Evolutionary conservation across 2,329 filamentous ascomycete species (phyloP).

Genomic region (Zalaria sp.): DNA sequence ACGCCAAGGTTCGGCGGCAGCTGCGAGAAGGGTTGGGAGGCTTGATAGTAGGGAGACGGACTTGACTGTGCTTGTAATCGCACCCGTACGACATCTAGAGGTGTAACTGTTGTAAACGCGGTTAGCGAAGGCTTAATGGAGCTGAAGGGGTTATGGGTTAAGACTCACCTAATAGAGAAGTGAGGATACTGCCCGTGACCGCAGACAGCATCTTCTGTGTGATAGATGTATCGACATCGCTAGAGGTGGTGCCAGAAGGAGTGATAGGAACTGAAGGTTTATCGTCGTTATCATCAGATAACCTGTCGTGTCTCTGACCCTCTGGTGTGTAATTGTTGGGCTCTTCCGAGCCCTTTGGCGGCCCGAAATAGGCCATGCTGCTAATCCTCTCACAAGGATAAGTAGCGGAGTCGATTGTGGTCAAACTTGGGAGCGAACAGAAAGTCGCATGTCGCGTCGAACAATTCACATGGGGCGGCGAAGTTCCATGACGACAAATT

Average conservation of each 20-base stretch:
- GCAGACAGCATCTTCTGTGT: constrained; percentile 91
- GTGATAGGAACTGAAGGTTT: background rate
- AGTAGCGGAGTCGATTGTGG: background rate
- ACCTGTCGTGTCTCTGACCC: constrained; percentile 25
- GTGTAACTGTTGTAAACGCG: constrained; percentile 53
- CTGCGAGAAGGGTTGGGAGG: constrained; percentile 44
- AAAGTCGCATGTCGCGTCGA: too few relatives aligned
- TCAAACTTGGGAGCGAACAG: too few relatives aligned
- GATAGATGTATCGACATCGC: constrained; percentile 56
- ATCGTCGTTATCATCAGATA: constrained; percentile 9
- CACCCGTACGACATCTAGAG: constrained; percentile 90
- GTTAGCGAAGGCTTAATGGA: constrained; percentile 1
- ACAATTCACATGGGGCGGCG: too few relatives aligned
- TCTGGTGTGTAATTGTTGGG: constrained; percentile 7
- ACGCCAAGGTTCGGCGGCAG: constrained; percentile 79
- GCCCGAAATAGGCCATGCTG: constrained; percentile 5
- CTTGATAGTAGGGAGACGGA: constrained; percentile 38
- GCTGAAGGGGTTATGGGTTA: background rate
- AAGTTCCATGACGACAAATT: too few relatives aligned
- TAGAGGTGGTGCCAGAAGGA: constrained; percentile 19
- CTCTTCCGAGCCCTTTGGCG: constrained; percentile 2
- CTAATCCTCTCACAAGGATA: background rate
- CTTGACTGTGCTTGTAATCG: constrained; percentile 75
- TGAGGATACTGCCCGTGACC: constrained; percentile 77
- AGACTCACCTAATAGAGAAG: constrained; percentile 65